These are phyloP conservation scores for Porphyrellus cyaneotinctus DNA, from an alignment of 768 basidiomycete species.

Conservation along the genomic window DNA sequence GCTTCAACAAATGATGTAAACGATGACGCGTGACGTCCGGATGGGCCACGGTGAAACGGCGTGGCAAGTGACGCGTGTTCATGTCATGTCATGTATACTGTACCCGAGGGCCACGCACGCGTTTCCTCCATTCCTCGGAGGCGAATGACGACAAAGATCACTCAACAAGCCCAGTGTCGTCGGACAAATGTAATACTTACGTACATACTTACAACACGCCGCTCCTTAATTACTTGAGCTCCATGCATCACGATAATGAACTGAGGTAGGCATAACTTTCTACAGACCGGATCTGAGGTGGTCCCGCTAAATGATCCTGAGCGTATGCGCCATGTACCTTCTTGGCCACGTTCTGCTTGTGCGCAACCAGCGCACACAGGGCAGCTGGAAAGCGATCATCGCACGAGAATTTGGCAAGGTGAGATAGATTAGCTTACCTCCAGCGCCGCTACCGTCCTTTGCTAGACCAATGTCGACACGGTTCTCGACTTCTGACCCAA, in stretches of 20 bases:
- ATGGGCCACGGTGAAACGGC: conserved; percentile 5
- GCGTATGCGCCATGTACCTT: conserved; percentile 4
- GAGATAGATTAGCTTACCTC: conserved; percentile 57
- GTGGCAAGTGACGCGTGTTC: conserved; percentile 1
- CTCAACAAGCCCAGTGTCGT: too few relatives aligned
- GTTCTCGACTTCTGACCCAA: conserved; percentile 79
- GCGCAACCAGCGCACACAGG: conserved; percentile 63
- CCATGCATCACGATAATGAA: conserved; percentile 22
- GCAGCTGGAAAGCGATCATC: conserved; percentile 53
- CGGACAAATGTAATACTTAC: conserved; percentile 17
- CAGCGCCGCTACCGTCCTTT: conserved; percentile 96
- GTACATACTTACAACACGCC: conserved; percentile 6
- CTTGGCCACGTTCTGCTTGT: conserved; percentile 21
- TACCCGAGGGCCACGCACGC: neutral
- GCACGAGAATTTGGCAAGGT: neutral
- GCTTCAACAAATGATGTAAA: conserved; percentile 7
- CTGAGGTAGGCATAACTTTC: conserved; percentile 13
- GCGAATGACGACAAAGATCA: neutral
- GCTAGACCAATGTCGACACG: conserved; percentile 86
- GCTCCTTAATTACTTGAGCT: too few relatives aligned
- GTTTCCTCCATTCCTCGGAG: neutral
- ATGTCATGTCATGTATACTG: too few relatives aligned
- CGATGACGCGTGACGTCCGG: neutral
- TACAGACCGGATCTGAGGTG: conserved; percentile 13
- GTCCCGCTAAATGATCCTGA: conserved; percentile 1